A percentile compares a stretch with the other conserved stretches of the same genome.
phyloP scores from a whole-genome alignment of 2,329 filamentous ascomycete species.

The Calcarisporium arbuscula region DNA sequence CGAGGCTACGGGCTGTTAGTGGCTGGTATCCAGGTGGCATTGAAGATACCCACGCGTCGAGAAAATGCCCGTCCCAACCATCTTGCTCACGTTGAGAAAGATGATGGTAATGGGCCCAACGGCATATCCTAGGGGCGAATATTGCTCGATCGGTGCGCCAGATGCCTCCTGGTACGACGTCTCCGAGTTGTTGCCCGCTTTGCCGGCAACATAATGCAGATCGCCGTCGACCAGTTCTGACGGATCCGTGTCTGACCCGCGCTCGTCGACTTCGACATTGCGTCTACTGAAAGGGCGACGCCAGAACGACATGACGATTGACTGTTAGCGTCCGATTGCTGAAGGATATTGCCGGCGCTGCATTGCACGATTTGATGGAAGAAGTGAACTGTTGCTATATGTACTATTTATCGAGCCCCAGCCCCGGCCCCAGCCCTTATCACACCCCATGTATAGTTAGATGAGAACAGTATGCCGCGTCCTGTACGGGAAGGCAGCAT shows the following conservation, averaged over 20 bases:
- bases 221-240: constrained; percentile 5
- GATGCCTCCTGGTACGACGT: constrained; percentile 53
- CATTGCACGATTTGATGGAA: too few relatives aligned
- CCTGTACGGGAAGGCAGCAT: too few relatives aligned
- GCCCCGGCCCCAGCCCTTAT: too few relatives aligned
- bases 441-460: too few relatives aligned
- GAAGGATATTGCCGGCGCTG: too few relatives aligned
- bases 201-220: constrained; percentile 5
- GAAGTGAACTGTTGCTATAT: too few relatives aligned
- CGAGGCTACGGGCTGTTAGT: constrained; percentile 33
- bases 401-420: too few relatives aligned
- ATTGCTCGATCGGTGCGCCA: constrained; percentile 53
- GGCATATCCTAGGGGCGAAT: constrained; percentile 53
- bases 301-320: constrained; percentile 14
- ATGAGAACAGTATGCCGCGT: too few relatives aligned
- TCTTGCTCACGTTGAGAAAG: constrained; percentile 55
- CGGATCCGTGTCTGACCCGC: constrained; percentile 8
- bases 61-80: constrained; percentile 60
- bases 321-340: too few relatives aligned
- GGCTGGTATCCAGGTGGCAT: neutral
- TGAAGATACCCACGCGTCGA: constrained; percentile 48
- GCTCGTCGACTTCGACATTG: constrained; percentile 10
- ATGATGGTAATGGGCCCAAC: constrained; percentile 51
- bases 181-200: constrained; percentile 39
- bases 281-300: constrained; percentile 13